Evolutionary conservation across 352 stramenopile genomes (phyloP), one percentile per base, ranked within the genome.

Genomic region (Globisporangium splendens): DNA sequence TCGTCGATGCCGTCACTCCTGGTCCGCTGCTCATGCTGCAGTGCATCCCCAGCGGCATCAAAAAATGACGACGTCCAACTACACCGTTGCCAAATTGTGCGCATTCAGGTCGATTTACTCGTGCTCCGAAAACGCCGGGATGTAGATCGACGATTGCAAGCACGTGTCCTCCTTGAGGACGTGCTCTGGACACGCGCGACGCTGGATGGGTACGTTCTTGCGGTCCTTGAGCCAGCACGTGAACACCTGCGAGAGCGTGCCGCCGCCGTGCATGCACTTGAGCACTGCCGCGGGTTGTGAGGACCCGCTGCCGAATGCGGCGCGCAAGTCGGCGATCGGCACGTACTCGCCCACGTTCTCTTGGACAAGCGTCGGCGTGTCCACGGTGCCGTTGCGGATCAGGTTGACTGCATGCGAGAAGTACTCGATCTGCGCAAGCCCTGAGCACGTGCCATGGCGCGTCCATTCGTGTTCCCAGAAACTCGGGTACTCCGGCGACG

Each of bases 391-490:
- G 54, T 95, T 91, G 60, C 70, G 75, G 18, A 94, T 72, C 62
- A 96, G 73, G 39, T 86, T 69, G n/a, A 98, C 68, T 14, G 89
- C 89, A 22, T 75, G 47, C 31, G 66, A 62, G 70, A 98, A 98
- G 72, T 96, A 98, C 35, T 75, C 72, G 39, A 86, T 60, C 68
- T 97, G 84, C 20, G 66, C 57, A 7, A 98, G 73, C 0, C 89
- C 89, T 12, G 87, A 95, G 75, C 93, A 98, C 47, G 93, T 98
- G 31, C 93, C 93, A 63, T 98, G 93, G 50, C 95, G 93, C 20
- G 66, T 87, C 93, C 93, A 98, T 67, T 98, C 93, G 67, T 98
- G 93, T 56, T 85, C 76, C 92, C 92, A 98, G 61, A 98, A 98
- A 39, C 88, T 74, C 21, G 67, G 70, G 73, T 88, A 95, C 66